Conservation (phyloP, 2,329 filamentous ascomycete genomes). For the Diaporthe citrichinensis region DNA sequence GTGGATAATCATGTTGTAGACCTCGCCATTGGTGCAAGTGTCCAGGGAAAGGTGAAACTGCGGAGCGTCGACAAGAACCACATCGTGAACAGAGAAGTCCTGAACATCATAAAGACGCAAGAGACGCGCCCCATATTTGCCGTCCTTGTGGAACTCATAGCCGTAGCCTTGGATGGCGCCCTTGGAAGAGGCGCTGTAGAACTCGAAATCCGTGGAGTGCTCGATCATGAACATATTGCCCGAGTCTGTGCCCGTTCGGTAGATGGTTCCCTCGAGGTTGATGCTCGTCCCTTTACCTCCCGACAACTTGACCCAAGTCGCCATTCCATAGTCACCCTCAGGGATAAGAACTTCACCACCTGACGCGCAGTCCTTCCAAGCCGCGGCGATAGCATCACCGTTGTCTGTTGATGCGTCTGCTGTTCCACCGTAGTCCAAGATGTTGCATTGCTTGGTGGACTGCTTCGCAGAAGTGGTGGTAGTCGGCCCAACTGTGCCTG, state of each 20-base stretch:
- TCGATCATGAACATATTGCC: constrained; percentile 48
- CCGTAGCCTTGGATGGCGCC: constrained; percentile 66
- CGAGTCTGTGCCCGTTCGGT: constrained; percentile 45
- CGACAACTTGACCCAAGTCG: constrained; percentile 60
- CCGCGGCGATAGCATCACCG: constrained; percentile 46
- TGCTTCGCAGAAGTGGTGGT: constrained; percentile 48
- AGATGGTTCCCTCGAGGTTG: constrained; percentile 59
- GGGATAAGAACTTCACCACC: constrained; percentile 65
- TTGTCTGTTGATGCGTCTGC: constrained; percentile 62
- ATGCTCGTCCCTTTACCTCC: constrained; percentile 61
- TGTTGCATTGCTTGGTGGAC: constrained; percentile 58
- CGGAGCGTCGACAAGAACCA: constrained; percentile 61
- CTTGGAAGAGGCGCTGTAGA: constrained; percentile 58
- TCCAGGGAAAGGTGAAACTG: constrained; percentile 46
- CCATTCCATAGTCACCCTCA: constrained; percentile 60
- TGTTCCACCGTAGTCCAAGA: constrained; percentile 64
- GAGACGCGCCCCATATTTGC: constrained; percentile 57
- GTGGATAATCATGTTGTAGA: constrained; percentile 68
- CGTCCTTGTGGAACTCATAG: constrained; percentile 58
- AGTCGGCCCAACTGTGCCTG: constrained; percentile 47
- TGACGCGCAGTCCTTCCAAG: constrained; percentile 57
- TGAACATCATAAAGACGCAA: constrained; percentile 59
- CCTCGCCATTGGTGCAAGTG: constrained; percentile 61
- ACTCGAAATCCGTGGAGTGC: constrained; percentile 58
- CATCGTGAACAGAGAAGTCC: constrained; percentile 64